Base-by-base conservation (phyloP, 2,329 filamentous ascomycete genomes). In the Ploettnerulaceae sp. region DNA sequence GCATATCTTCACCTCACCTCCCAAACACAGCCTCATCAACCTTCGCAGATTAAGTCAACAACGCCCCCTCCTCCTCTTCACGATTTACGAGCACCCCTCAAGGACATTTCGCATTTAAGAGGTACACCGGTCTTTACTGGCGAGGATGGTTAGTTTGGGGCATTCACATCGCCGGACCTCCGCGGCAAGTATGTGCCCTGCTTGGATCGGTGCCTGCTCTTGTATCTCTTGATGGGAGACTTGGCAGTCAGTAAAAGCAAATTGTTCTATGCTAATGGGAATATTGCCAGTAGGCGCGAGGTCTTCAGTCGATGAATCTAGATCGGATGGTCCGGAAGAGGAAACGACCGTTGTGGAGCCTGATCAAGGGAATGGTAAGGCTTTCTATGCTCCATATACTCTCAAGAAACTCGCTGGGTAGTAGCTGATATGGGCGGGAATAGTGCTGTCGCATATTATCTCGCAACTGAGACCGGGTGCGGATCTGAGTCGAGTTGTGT, bases 361-460 rank as follows among this genome's bases (percentile, higher is more conserved):
- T 51, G 90, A 96, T 45, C 89, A 97, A 75, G 89, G 90, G 70
- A 96, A 91, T 77, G 86, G 89, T 95, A 70, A 66, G 82, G 67
- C 26, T 9, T 25, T 9, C 15, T 22, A 14, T 21, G 18, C 24
- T 20, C 36, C 22, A 28, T 20, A 39, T n/a, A 29, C 8, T 22
- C 9, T 9, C 36, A 39, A 21, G 18, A 21, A 14, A 2, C 18
- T 2, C 14, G 7, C 24, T n/a, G 32, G 20, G 9, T 6, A 32
- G n/a, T 22, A 17, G 34, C 22, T 37, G 17, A 39, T 35, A 21
- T 47, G 58, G 45, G 42, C 37, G n/a, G 21, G 33, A 45, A 33
- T 34, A 95, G 93, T 98, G 62, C 84, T 98, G 58, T 87, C 83
- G 49, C 91, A 97, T 70, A 95, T 98, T 69, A 97, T 98, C 64